Percentiles rank a stretch among this genome's conserved stretches.
Evolutionary conservation across 108 stramenopile genomes (phyloP).

Genomic region (Skeletonema menzelii): DNA sequence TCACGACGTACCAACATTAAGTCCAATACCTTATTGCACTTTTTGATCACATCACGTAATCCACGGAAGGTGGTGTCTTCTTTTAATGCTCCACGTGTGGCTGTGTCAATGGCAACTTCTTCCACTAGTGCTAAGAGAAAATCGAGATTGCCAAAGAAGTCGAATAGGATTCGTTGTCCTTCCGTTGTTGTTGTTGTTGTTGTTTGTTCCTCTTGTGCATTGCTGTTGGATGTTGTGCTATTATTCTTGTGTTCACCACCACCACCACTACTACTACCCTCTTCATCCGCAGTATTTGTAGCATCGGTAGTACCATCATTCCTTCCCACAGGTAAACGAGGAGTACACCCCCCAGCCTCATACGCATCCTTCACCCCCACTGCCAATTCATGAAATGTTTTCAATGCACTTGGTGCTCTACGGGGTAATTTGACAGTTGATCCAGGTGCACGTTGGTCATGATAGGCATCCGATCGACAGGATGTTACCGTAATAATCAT

Average conservation of each 20-base stretch:
- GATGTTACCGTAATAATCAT: constrained; percentile 85
- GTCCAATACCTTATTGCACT: constrained; percentile 84
- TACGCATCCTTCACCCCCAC: constrained; percentile 89
- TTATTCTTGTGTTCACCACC: neutral
- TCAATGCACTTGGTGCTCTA: constrained; percentile 77
- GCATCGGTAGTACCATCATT: neutral
- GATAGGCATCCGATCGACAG: constrained; percentile 84
- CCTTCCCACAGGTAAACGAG: constrained; percentile 9
- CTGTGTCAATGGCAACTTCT: constrained; percentile 84
- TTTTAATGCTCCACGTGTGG: constrained; percentile 84
- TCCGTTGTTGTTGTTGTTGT: constrained; percentile 31
- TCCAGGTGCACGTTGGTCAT: constrained; percentile 85
- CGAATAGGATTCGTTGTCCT: constrained; percentile 60
- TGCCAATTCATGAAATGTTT: constrained; percentile 86
- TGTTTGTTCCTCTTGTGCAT: constrained; percentile 29
- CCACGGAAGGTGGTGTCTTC: constrained; percentile 84
- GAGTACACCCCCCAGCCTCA: constrained; percentile 72
- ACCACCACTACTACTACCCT: constrained; percentile 27
- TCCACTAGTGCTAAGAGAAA: constrained; percentile 83
- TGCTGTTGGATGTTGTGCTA: neutral
- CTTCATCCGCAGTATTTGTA: neutral
- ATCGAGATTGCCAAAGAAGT: constrained; percentile 83
- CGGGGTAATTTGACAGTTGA: constrained; percentile 79
- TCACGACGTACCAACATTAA: constrained; percentile 79
- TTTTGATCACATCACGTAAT: constrained; percentile 85